Base-by-base conservation (phyloP, 768 basidiomycete genomes). In the Mycena amicta region DNA sequence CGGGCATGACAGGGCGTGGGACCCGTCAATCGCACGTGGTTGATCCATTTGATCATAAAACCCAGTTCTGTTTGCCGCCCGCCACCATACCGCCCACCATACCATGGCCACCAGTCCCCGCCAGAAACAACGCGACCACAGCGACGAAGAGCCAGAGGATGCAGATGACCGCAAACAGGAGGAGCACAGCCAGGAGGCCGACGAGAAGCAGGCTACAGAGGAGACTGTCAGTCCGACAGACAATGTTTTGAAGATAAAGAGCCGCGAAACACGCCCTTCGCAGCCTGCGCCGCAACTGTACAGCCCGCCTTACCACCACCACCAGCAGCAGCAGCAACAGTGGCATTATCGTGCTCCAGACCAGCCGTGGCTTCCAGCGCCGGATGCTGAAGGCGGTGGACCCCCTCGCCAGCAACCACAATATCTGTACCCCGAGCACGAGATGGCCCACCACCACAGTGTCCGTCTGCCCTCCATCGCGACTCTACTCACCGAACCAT, bases 391-490 rank as follows among this genome's bases (percentile, higher is more conserved):
- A n/a, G n/a, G n/a, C n/a, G n/a, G n/a, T n/a, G n/a, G n/a, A n/a
- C 46, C 27, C 23, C 50, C 28, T 16, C 30, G 33, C 6, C 45
- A 37, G 4, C 16, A 4, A 13, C 50, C 23, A 15, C 18, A 5
- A 1, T 20, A 45, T 23, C 33, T 54, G 1, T 53, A 58, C 28
- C 28, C 33, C 28, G 57, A 47, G 18, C 25, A 26, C 16, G 56
- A 51, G 52, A 45, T 43, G 16, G n/a, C n/a, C n/a, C n/a, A n/a
- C n/a, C 39, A 30, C 30, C 51, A 45, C 8, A 57, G 46, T 29
- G 62, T 63, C 20, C 62, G 62, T n/a, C 53, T 63, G n/a, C 62
- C 62, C 0, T 53, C 52, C 33, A 63, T 63, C 26, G 46, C 50
- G 15, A 31, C 58, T 2, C 49, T 63, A 6, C 58, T 63, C 47